Base-by-base conservation (phyloP, 2,329 filamentous ascomycete genomes). In the Arthroderma sp. region DNA sequence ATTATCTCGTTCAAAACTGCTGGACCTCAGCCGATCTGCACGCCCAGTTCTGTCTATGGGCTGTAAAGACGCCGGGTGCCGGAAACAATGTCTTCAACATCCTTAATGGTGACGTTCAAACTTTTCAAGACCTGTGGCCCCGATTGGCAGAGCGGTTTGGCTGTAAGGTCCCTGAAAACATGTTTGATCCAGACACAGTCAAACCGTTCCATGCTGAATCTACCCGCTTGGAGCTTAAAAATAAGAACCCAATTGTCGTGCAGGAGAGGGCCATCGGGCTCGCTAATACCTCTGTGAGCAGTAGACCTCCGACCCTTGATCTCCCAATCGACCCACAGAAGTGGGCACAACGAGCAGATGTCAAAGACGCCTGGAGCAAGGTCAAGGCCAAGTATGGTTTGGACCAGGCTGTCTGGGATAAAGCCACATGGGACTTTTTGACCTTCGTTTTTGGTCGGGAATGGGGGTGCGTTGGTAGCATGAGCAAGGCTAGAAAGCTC, bases 401-500 rank as follows among this genome's bases (percentile, higher is more conserved):
- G 11, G 57, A 66, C 4, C 55, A 65, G 42, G 53, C 58, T 10
- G 60, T 56, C 0, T 69, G 66, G 47, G 63, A 66, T 5, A 63
- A 66, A 46, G 68, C 65, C 1, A 71, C 68, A 0, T 72, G 67
- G 66, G 56, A 49, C 1, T 70, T 67, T 43, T 49, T 67, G 42
- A 63, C 60, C 5, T 67, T 70, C 50, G 62, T 65, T 2, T 52
- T 72, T 27, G 66, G 68, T 0, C 52, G 68, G 32, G 50, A 58
- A 15, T 61, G 48, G 46, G 48, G 49, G 9, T 54, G 51, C 32
- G 52, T 59, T 6, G 50, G 38, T 1, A 58, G 40, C 43, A 69
- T 71, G 62, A 69, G 58, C 40, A 72, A 71, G 53, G 69, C 69
- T 4, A 58, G 69, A 43, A 62, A 61, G 47, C 53, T 61, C 27